A percentile compares a stretch with the other conserved stretches of the same genome.
Conservation (phyloP, 2,329 filamentous ascomycete genomes). For the Ascosphaera aggregata region DNA sequence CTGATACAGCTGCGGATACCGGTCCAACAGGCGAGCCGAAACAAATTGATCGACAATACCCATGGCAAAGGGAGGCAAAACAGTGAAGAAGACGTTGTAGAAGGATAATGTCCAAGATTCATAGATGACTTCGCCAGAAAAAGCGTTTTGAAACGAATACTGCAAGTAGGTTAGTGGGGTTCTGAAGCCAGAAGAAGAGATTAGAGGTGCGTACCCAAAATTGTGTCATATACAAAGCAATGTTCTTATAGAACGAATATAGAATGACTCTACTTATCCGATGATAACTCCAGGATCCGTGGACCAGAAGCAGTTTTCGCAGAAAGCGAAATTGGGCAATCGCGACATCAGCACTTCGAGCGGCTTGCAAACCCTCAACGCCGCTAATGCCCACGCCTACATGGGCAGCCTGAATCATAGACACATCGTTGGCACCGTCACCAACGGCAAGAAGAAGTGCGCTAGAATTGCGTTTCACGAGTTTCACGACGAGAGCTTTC, state of each 20-base stretch:
- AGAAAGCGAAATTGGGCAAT: slow-evolving; percentile 93
- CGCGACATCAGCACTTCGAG: slow-evolving; percentile 81
- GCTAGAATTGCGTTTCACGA: slow-evolving; percentile 87
- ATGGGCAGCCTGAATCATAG: slow-evolving; percentile 97
- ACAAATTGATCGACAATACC: slow-evolving; percentile 97
- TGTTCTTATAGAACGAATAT: slow-evolving; percentile 99
- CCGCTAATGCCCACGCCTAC: slow-evolving; percentile 96
- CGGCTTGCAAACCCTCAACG: slow-evolving; percentile 88
- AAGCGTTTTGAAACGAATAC: slow-evolving; percentile 96
- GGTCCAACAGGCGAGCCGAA: slow-evolving; percentile 73
- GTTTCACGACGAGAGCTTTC: slow-evolving; percentile 91
- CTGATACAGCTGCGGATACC: slow-evolving; percentile 88
- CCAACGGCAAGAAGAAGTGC: slow-evolving; percentile 86
- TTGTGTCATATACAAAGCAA: slow-evolving; percentile 94
- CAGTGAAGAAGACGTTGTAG: slow-evolving; percentile 97
- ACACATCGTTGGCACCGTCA: slow-evolving; percentile 97
- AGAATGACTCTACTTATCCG: slow-evolving; percentile 91
- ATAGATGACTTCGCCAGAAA: slow-evolving; percentile 93
- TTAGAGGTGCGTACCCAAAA: slow-evolving; percentile 55
- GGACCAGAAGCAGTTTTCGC: slow-evolving; percentile 79
- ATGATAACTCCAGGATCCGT: slow-evolving; percentile 95
- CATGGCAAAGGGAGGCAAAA: slow-evolving; percentile 76
- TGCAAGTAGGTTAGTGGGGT: slow-evolving; percentile 16
- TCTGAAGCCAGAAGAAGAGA: not conserved
- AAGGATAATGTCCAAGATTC: slow-evolving; percentile 99